Base-by-base conservation (phyloP, 345 rosid species). In the Fremontodendron californicum region DNA sequence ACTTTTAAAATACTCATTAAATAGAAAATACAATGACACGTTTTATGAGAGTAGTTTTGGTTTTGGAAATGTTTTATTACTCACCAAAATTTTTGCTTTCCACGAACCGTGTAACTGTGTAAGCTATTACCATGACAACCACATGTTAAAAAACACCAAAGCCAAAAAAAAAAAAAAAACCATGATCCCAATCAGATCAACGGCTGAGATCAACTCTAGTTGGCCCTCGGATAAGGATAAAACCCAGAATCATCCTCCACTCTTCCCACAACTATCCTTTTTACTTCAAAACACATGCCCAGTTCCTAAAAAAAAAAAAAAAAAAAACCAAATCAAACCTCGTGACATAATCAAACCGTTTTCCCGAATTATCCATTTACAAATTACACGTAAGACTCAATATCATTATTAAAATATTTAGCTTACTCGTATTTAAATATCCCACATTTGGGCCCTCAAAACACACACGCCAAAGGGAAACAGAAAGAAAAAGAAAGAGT, bases 211-310 rank as follows among this genome's bases (percentile, higher is more conserved):
- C 29, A 23, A 61, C 42, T 46, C 31, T 66, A 45, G 74, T 9
- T 45, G 58, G 11, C 25, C 48, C 9, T 11, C 0, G 55, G 87
- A 84, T 82, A 82, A 82, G 85, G 87, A 82, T 81, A 79, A 84
- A 81, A 74, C 79, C 61, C 75, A 74, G 82, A 43, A 75, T 66
- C 75, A 71, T 31, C 75, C 45, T 0, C 45, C 45, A 71, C 29
- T 49, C 42, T 71, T 9, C 75, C 19, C 31, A 3, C n/a, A n/a
- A n/a, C 40, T 39, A n/a, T 43, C 54, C 43, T 29, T 23, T 31
- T 21, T 60, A 37, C 64, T 72, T 48, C 80, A 25, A 23, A 39
- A 78, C 37, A 66, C 8, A 18, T 48, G 43, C 64, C 27, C 54
- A 21, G 66, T 77, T 71, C 40, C 52, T 31, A 58, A 73, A 77